A percentile compares a stretch with the other conserved stretches of the same genome.
These are phyloP conservation scores for Chalciporus piperatus DNA, from an alignment of 768 basidiomycete genomes.

Conservation along the genomic window DNA sequence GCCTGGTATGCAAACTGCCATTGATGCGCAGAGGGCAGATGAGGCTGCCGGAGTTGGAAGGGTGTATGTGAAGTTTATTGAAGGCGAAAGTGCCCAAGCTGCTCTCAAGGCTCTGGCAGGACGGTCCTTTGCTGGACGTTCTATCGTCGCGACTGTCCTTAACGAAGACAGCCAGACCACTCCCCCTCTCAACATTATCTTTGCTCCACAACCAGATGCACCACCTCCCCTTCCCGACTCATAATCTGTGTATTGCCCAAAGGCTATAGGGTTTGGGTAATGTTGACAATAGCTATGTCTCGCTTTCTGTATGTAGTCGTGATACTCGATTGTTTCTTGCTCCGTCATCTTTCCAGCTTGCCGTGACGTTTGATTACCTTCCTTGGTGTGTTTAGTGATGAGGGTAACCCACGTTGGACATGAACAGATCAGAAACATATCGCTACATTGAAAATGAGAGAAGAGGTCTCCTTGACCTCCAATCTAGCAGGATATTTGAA, in stretches of 20 bases:
- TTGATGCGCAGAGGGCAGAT: constrained; percentile 71
- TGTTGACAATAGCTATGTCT: constrained; percentile 16
- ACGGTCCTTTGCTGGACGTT: constrained; percentile 80
- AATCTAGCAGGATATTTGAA: constrained; percentile 38
- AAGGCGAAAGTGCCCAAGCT: constrained; percentile 55
- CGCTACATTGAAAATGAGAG: constrained; percentile 69
- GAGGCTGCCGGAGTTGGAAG: constrained; percentile 92
- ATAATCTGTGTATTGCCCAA: constrained; percentile 8
- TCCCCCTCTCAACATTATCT: constrained; percentile 77
- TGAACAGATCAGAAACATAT: too few species aligned
- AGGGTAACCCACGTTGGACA: neutral
- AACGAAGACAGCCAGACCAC: constrained; percentile 84
- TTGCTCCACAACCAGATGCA: constrained; percentile 80
- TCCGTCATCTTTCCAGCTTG: neutral
- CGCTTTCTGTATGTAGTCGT: constrained; percentile 20
- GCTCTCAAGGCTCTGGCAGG: constrained; percentile 90
- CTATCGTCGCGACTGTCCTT: constrained; percentile 82
- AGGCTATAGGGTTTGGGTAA: constrained; percentile 7
- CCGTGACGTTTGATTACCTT: neutral
- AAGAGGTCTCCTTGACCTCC: constrained; percentile 59
- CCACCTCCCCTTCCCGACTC: constrained; percentile 68
- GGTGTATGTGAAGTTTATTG: constrained; percentile 87
- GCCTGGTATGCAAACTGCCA: constrained; percentile 52
- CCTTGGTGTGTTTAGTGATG: neutral
- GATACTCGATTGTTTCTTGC: constrained; percentile 7